Percentiles rank a stretch among this genome's conserved stretches.
Evolutionary conservation across 306 rosid genomes (phyloP).

Genomic region (Lathyrus oleraceus): DNA sequence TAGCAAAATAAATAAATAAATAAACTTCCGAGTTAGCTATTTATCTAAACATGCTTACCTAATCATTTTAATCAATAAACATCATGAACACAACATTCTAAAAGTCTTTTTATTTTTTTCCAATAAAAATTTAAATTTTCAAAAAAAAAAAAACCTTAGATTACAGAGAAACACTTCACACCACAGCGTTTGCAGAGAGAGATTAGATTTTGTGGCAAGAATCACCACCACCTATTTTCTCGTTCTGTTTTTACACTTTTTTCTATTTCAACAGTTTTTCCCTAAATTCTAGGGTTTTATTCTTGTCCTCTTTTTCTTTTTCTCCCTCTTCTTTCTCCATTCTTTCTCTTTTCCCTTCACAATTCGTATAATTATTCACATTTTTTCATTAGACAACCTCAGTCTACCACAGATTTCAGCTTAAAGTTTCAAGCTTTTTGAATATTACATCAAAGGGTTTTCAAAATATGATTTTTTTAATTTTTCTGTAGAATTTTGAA

Average conservation of each 20-base stretch:
- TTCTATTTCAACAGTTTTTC: constrained; percentile 32
- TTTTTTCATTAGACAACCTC: constrained; percentile 26
- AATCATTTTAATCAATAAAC: no score
- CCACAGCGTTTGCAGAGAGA: neutral
- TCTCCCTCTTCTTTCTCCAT: constrained; percentile 5
- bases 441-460: constrained; percentile 31
- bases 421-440: constrained; percentile 33
- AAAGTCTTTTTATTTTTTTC: no score
- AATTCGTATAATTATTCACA: neutral
- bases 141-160: no score
- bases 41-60: no score
- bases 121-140: no score
- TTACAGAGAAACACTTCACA: no score
- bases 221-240: constrained; percentile 37
- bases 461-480: constrained; percentile 27
- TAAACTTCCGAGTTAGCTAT: no score
- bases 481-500: constrained; percentile 25
- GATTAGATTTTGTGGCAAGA: neutral
- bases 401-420: constrained; percentile 31
- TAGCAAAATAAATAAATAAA: no score
- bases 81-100: no score
- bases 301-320: neutral
- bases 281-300: constrained; percentile 29
- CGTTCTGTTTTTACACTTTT: constrained; percentile 35
- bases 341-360: neutral